phyloP scores from a whole-genome alignment of 352 stramenopile genomes.

The Phytophthora citrophthora region DNA sequence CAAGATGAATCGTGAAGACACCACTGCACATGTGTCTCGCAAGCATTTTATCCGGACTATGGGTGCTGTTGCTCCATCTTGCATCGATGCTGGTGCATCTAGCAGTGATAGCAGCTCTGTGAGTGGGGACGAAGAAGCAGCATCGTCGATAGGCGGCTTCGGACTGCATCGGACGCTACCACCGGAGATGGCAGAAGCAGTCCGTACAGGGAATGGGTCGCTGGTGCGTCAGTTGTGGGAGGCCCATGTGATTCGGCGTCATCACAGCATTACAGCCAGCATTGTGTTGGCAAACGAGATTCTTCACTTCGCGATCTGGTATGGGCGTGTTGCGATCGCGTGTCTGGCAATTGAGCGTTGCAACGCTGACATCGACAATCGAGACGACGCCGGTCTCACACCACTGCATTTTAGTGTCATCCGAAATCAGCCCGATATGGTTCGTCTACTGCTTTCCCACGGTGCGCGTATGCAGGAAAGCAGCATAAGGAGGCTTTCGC shows the following conservation, averaged over 20 bases:
- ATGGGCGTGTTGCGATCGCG: conserved; percentile 60
- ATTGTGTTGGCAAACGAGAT: conserved; percentile 79
- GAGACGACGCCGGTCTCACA: conserved; percentile 69
- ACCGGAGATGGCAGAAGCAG: conserved; percentile 51
- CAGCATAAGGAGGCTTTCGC: conserved; percentile 50
- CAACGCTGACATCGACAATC: conserved; percentile 73
- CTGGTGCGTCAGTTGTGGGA: conserved; percentile 55
- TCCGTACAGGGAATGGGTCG: conserved; percentile 45
- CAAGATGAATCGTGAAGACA: conserved; percentile 55
- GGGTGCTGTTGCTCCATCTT: conserved; percentile 24
- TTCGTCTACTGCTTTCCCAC: conserved; percentile 66
- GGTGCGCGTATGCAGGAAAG: conserved; percentile 49
- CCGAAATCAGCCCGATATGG: conserved; percentile 77
- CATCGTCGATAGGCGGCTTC: conserved; percentile 48
- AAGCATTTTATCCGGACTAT: conserved; percentile 49
- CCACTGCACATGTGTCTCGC: conserved; percentile 58
- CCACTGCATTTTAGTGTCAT: conserved; percentile 83
- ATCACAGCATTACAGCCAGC: conserved; percentile 22
- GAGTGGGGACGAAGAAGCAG: conserved; percentile 33
- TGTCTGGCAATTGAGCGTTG: conserved; percentile 70
- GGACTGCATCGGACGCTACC: conserved; percentile 69
- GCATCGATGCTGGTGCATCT: conserved; percentile 20
- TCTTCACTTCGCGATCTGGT: conserved; percentile 80
- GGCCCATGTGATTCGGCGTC: conserved; percentile 43
- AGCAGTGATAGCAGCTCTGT: conserved; percentile 38